phyloP scores from a whole-genome alignment of 2,329 filamentous ascomycete species.

The Passalora sequoiae region DNA sequence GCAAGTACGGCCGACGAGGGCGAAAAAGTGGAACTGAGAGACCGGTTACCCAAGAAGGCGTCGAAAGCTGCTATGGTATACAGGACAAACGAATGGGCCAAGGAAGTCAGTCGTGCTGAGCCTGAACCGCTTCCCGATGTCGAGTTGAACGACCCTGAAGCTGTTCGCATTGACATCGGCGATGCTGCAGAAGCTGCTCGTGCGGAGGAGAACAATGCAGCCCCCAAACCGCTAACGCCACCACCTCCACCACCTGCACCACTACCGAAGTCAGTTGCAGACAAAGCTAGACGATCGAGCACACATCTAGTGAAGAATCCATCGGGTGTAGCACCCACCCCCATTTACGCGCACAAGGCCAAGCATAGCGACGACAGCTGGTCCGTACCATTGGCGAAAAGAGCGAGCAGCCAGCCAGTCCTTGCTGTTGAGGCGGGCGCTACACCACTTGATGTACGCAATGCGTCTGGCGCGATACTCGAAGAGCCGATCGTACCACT shows the following conservation, averaged over 20 bases:
- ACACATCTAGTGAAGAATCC: conserved; percentile 4
- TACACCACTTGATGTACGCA: neutral
- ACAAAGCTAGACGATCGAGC: conserved; percentile 4
- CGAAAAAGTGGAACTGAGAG: conserved; percentile 41
- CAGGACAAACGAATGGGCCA: conserved; percentile 93
- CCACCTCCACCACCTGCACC: conserved; percentile 10
- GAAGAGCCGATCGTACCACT: conserved; percentile 12
- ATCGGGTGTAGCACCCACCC: conserved; percentile 7
- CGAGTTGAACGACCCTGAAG: conserved; percentile 38
- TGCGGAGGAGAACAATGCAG: conserved; percentile 23
- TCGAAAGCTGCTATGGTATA: conserved; percentile 77
- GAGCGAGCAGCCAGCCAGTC: conserved; percentile 18
- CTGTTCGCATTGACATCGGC: conserved; percentile 34
- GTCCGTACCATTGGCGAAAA: conserved; percentile 18
- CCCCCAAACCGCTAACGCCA: conserved; percentile 16
- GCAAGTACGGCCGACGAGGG: conserved; percentile 3
- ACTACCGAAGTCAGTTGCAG: conserved; percentile 4
- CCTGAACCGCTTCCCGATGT: conserved; percentile 42
- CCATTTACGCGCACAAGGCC: conserved; percentile 11
- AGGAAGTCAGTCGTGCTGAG: conserved; percentile 76
- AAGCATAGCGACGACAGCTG: conserved; percentile 16
- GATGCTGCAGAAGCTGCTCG: conserved; percentile 45
- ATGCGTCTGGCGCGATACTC: conserved; percentile 6
- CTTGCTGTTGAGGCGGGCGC: conserved; percentile 4
- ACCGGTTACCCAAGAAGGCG: conserved; percentile 62